Evolutionary conservation across 768 basidiomycete genomes (phyloP), one percentile per base, ranked within the genome.

Genomic region (Tricholomella constricta): DNA sequence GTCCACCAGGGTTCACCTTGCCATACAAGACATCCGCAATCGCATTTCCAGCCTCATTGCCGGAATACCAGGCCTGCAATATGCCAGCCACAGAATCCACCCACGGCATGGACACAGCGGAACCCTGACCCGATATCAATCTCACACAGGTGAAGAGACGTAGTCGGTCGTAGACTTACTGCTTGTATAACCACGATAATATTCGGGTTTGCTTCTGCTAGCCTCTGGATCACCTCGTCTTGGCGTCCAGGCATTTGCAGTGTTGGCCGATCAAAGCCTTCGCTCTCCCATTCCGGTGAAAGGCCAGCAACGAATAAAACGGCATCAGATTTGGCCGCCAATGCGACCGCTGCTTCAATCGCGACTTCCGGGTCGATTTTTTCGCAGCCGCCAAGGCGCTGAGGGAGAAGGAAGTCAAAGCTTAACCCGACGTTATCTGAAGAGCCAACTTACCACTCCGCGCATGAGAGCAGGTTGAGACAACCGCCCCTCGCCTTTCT

Each of bases 51-150:
- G 72, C 72, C 65, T 85, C 85, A 57, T 88, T 88, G 0, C 86
- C 86, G 2, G 75, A 76, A 60, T 84, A 86, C 83, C 83, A 86
- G 4, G 84, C 72, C 50, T 88, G 84, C 2, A 89, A 55, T 19
- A 90, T 64, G 5, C 78, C 79, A 7, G 70, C 64, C 15, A 85
- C 81, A 29, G 76, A 62, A 49, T 79, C 62, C 6, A 83, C 68
- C 89, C 88, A 91, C 3, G 89, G 88, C 86, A 91, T 89, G 2
- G 83, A 73, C 2, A 88, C 79, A 1, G 88, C 82, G 19, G 86
- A 86, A 3, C 85, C 85, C 84, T 85, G 43, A 9, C 34, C 15
- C 51, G 36, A 32, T 29, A 15, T 42, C 38, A 58, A 22, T 45
- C 45, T 35, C 20, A 17, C 26, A n/a, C 38, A 32, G 29, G 29